A percentile compares a stretch with the other conserved stretches of the same genome.
Evolutionary conservation across 306 rosid genomes (phyloP).

Genomic region (Arachis hypogaea): DNA sequence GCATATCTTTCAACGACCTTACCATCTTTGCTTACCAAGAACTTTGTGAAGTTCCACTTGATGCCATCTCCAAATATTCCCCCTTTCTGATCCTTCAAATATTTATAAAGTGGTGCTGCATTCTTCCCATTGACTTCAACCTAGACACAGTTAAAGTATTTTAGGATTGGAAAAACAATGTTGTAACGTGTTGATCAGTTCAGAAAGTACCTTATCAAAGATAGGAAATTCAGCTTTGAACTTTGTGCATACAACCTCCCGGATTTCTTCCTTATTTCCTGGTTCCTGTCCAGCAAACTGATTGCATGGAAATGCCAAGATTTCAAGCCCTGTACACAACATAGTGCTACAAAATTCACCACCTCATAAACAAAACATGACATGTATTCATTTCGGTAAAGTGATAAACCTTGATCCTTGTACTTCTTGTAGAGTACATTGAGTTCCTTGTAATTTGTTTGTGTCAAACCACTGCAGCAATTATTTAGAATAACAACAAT

Average conservation of each 20-base stretch:
- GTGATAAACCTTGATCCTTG: conserved; percentile 69
- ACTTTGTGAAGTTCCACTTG: conserved; percentile 97
- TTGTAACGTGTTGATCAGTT: conserved; percentile 10
- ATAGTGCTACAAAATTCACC: conserved; percentile 14
- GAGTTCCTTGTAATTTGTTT: conserved; percentile 83
- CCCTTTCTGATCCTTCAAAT: conserved; percentile 67
- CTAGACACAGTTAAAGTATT: conserved; percentile 41
- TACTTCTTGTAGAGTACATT: conserved; percentile 70
- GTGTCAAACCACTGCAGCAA: conserved; percentile 81
- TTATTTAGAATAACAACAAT: conserved; percentile 15
- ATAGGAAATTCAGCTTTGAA: conserved; percentile 88
- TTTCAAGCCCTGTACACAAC: conserved; percentile 64
- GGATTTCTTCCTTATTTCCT: conserved; percentile 78
- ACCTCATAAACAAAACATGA: conserved; percentile 6
- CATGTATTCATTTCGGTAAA: conserved; percentile 13
- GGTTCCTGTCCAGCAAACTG: conserved; percentile 92
- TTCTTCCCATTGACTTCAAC: conserved; percentile 85
- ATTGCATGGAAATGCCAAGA: conserved; percentile 98
- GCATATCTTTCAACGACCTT: conserved; percentile 88
- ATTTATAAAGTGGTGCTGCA: conserved; percentile 70
- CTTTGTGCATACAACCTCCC: conserved; percentile 73
- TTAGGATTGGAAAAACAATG: not conserved
- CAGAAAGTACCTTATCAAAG: conserved; percentile 77
- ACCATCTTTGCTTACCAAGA: conserved; percentile 81
- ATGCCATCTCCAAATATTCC: conserved; percentile 85